Evolutionary conservation across 768 basidiomycete species (phyloP), one percentile per base, ranked within the genome.

Genomic region (Boletus sp.): DNA sequence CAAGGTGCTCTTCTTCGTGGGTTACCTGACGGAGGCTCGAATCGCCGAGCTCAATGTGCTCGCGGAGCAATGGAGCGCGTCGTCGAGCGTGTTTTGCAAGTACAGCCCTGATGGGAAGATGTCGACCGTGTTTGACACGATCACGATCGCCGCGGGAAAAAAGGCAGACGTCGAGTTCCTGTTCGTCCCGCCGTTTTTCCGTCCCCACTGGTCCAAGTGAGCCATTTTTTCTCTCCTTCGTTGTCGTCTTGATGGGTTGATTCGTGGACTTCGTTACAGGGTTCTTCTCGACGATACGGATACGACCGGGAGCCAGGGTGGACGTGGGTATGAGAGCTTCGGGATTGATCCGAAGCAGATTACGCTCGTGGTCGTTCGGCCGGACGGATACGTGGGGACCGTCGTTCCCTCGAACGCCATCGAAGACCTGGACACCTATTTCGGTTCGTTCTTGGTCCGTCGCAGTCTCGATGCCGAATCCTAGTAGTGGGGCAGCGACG

Each of bases 401-500:
- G 54, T 78, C 29, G 67, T 63, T n/a, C 68, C 72, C 12, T 66
- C 71, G 18, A 59, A 45, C n/a, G 61, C 55, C 15, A 10, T 67
- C 39, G 52, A 42, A 6, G 75, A 77, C 18, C 48, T 89, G 44
- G 71, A 77, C 36, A 20, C 20, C 3, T 88, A 87, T 63, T 83
- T 89, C 39, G 63, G 67, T 1, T 64, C 67, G 1, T 85, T 87
- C 63, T 69, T 80, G 67, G 54, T 67, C 29, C 37, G 67, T 51
- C 53, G 17, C 15, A 24, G 17, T 15, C 33, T 12, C 11, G 18
- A 33, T 28, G 37, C 46, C 42, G 47, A 29, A 35, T 45, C 7
- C 11, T 32, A 28, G 18, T 41, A 12, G 44, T n/a, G 17, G 9
- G 33, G 7, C 18, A 8, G 37, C 5, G 9, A 33, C 15, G 7